These are phyloP conservation scores for Iberis pinnata DNA, from an alignment of 345 rosid species.

Conservation along the genomic window DNA sequence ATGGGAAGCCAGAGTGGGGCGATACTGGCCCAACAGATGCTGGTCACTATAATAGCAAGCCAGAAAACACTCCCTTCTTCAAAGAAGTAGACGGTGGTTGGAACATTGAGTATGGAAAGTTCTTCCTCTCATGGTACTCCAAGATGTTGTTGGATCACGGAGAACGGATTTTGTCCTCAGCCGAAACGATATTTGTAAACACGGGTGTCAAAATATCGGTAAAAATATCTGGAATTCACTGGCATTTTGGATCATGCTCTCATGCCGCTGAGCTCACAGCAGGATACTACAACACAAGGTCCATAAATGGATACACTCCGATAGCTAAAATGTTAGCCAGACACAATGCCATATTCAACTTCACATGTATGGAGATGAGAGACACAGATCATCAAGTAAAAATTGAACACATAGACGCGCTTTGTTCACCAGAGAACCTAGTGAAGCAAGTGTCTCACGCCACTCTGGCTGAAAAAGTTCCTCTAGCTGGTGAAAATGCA, in stretches of 20 bases:
- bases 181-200: conserved; percentile 59
- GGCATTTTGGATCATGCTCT: conserved; percentile 90
- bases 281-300: conserved; percentile 76
- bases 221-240: conserved; percentile 87
- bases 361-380: conserved; percentile 98
- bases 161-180: conserved; percentile 62
- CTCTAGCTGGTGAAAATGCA: conserved; percentile 91
- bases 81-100: conserved; percentile 79
- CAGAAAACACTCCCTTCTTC: conserved; percentile 81
- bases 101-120: conserved; percentile 75
- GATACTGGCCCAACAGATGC: conserved; percentile 77
- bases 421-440: conserved; percentile 85
- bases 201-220: conserved; percentile 63
- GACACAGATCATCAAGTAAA: conserved; percentile 68
- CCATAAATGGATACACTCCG: conserved; percentile 65
- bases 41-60: conserved; percentile 77
- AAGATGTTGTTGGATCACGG: conserved; percentile 72
- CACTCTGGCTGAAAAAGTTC: conserved; percentile 54
- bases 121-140: conserved; percentile 89
- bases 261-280: conserved; percentile 95
- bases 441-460: conserved; percentile 79
- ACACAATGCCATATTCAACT: conserved; percentile 62
- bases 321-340: conserved; percentile 66
- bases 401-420: too few relatives aligned
- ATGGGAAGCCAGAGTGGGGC: conserved; percentile 68